phyloP scores from a whole-genome alignment of 345 rosid genomes.

The Reutealis trisperma region DNA sequence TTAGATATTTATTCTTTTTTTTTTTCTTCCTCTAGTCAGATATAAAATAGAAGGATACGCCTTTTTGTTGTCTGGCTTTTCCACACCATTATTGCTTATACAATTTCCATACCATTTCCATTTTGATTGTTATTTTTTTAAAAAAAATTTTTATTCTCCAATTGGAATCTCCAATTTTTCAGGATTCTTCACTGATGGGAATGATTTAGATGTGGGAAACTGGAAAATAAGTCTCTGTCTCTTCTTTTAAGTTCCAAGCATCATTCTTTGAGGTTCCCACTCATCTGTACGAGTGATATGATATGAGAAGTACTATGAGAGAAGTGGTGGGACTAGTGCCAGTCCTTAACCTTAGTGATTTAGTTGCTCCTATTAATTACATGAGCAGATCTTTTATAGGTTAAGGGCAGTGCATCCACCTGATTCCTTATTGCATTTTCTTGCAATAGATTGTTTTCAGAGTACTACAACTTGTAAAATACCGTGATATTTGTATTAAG shows the following conservation, averaged over 20 bases:
- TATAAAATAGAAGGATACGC: background rate
- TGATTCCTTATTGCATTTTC: background rate
- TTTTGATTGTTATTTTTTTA: background rate
- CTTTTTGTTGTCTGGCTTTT: background rate
- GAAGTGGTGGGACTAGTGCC: too few relatives aligned
- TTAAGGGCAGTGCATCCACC: background rate
- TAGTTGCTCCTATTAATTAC: background rate
- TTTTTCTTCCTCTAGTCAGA: too few relatives aligned
- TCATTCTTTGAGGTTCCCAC: background rate
- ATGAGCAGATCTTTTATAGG: background rate
- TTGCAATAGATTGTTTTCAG: background rate
- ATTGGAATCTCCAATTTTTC: too few relatives aligned
- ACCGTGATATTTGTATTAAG: background rate
- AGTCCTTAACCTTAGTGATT: background rate
- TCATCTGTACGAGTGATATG: background rate
- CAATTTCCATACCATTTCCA: background rate
- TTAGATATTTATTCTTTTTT: background rate
- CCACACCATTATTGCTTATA: background rate
- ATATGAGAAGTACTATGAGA: background rate
- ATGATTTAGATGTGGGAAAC: background rate
- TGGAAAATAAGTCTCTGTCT: background rate
- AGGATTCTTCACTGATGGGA: too few relatives aligned
- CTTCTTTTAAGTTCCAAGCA: background rate
- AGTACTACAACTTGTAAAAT: background rate
- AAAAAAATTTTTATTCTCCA: too few relatives aligned